Base-by-base conservation (phyloP, 2,329 filamentous ascomycete genomes). In the Sphaerulina populicola region DNA sequence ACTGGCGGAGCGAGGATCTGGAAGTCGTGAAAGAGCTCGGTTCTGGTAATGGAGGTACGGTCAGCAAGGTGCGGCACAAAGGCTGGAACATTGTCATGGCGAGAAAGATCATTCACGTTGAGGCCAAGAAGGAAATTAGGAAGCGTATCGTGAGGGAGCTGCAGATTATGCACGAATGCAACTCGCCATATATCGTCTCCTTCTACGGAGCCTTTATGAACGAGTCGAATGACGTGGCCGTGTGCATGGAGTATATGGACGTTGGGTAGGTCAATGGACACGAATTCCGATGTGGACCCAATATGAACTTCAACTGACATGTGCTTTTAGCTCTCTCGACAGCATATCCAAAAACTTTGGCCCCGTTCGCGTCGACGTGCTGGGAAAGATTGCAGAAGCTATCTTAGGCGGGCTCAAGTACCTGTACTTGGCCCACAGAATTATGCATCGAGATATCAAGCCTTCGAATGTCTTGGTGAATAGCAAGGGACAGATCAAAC, bases 231-330 rank as follows among this genome's bases (percentile, higher is more conserved):
- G 93, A 98, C 72, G 94, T 98, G 53, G 94, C 97, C 62, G 91
- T 98, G 84, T 98, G 93, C 70, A 98, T 98, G 93, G 93, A 98
- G 70, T 97, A 98, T 68, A 95, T 95, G 88, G 93, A 98, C 71
- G 88, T 91, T 68, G 93, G 93, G 93, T 97, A 78, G 71, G 87
- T 74, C 27, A 5, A 35, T 10, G 7, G 11, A 37, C 4, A n/a
- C 27, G 6, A 2, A n/a, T 14, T 3, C 14, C n/a, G 14, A 6
- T 51, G 12, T 18, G 15, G n/a, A 23, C 5, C 5, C 9, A 3
- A 38, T 27, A 27, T 27, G 23, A 27, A 27, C 5, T 4, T 27
- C 23, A 45, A 47, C 49, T 44, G 33, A 56, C 33, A 21, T 4
- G 41, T 61, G 11, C 10, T 43, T 10, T 27, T 67, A 96, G 93